Evolutionary conservation across 2,329 filamentous ascomycete genomes (phyloP).

Genomic region (Fusarium algeriense): DNA sequence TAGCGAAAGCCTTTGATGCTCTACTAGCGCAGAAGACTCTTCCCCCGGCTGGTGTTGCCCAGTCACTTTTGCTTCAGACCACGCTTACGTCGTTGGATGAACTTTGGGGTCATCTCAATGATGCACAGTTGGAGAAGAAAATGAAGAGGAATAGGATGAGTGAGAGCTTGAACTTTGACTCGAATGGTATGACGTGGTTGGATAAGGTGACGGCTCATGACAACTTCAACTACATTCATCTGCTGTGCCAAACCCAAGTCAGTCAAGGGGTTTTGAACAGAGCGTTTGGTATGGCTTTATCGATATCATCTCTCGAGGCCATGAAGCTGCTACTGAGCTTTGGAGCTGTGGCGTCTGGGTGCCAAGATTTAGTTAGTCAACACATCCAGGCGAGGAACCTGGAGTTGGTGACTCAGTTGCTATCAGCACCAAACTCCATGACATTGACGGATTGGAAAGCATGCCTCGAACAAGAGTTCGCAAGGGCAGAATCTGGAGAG

Average conservation of each 20-base stretch:
- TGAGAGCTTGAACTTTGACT: neutral
- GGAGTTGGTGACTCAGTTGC: neutral
- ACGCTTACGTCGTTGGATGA: constrained; percentile 6
- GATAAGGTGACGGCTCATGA: neutral
- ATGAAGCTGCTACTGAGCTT: constrained; percentile 22
- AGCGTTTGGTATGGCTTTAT: constrained; percentile 16
- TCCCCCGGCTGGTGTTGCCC: constrained; percentile 16
- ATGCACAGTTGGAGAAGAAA: constrained; percentile 19
- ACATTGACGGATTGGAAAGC: neutral
- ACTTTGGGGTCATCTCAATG: constrained; percentile 24
- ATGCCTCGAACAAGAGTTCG: constrained; percentile 10
- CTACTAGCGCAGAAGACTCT: neutral
- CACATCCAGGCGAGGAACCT: neutral
- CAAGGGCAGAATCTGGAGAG: neutral
- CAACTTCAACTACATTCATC: constrained; percentile 22
- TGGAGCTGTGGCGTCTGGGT: neutral
- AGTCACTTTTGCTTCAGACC: constrained; percentile 7
- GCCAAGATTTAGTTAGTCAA: neutral
- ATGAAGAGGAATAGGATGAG: constrained; percentile 19
- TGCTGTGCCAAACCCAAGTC: constrained; percentile 11
- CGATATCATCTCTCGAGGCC: neutral
- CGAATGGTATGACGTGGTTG: neutral
- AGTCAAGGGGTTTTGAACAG: constrained; percentile 10
- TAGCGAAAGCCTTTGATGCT: constrained; percentile 11
- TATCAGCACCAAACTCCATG: constrained; percentile 8